Evolutionary conservation across 495 filamentous ascomycete genomes (phyloP).

Genomic region (Penicillium paradoxum): DNA sequence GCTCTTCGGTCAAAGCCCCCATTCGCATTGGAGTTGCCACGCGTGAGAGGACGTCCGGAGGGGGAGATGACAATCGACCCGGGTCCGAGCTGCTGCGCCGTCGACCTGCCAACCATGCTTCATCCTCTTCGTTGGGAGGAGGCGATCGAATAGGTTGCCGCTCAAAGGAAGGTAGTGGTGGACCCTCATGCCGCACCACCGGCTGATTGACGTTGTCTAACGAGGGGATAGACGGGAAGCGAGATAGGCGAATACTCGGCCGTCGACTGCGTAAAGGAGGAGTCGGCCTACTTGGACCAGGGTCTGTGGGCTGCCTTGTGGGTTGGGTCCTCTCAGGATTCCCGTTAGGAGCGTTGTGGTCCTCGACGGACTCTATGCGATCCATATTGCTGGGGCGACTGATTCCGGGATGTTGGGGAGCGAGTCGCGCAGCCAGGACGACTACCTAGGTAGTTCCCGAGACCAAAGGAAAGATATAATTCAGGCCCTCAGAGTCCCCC

Average conservation of each 20-base stretch:
- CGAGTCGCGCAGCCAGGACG: background rate
- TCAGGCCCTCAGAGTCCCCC: background rate
- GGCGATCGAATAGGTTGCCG: conserved; percentile 16
- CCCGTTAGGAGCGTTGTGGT: conserved; percentile 8
- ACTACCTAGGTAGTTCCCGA: background rate
- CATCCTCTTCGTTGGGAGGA: conserved; percentile 25
- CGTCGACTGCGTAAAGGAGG: conserved; percentile 19
- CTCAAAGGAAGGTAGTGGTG: conserved; percentile 1
- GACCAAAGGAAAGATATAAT: background rate
- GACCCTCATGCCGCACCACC: conserved; percentile 1
- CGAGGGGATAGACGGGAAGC: conserved; percentile 28
- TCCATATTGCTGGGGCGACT: conserved; percentile 27
- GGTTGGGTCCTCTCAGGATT: conserved; percentile 9
- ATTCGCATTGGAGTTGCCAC: conserved; percentile 33
- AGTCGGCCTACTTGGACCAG: conserved; percentile 8
- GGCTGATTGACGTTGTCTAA: conserved; percentile 13
- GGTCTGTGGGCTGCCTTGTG: conserved; percentile 6
- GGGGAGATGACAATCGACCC: conserved; percentile 35
- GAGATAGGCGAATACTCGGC: conserved; percentile 39
- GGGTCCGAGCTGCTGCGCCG: conserved; percentile 46
- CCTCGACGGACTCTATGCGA: conserved; percentile 38
- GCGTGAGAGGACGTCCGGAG: conserved; percentile 28
- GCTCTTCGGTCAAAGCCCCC: conserved; percentile 37
- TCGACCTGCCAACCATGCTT: conserved; percentile 29
- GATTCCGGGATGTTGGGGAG: background rate